Conservation (phyloP, 257 asterid species). For the Nicotiana sylvestris region DNA sequence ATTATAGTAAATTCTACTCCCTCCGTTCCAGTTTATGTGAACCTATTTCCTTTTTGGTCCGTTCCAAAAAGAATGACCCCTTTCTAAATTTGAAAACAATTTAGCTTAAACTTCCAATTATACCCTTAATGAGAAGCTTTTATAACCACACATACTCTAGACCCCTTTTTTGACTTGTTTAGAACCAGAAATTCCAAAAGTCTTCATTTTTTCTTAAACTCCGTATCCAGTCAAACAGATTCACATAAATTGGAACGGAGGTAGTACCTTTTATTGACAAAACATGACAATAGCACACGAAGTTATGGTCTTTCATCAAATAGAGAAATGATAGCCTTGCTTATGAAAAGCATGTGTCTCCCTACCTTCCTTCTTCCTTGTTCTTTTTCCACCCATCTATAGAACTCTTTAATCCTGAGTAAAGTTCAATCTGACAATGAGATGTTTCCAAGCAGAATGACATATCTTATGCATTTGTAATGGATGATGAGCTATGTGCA, state of each 20-base stretch:
- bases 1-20: background rate
- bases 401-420: background rate
- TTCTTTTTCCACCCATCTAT: background rate
- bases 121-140: no score
- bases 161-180: no score
- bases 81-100: no score
- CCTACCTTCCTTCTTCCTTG: background rate
- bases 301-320: background rate
- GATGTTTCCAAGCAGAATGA: background rate
- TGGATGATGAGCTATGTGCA: background rate
- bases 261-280: background rate
- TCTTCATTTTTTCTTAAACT: no score
- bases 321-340: background rate
- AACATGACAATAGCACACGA: background rate
- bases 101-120: no score
- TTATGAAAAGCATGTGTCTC: background rate
- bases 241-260: no score
- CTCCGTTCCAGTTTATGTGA: no score
- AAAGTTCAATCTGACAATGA: background rate
- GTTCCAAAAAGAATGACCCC: no score
- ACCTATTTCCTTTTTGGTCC: no score
- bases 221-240: no score
- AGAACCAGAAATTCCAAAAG: no score
- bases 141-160: no score
- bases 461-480: background rate